Conservation (phyloP, 2,329 filamentous ascomycete genomes). For the Ophiostoma himal-ulmi region DNA sequence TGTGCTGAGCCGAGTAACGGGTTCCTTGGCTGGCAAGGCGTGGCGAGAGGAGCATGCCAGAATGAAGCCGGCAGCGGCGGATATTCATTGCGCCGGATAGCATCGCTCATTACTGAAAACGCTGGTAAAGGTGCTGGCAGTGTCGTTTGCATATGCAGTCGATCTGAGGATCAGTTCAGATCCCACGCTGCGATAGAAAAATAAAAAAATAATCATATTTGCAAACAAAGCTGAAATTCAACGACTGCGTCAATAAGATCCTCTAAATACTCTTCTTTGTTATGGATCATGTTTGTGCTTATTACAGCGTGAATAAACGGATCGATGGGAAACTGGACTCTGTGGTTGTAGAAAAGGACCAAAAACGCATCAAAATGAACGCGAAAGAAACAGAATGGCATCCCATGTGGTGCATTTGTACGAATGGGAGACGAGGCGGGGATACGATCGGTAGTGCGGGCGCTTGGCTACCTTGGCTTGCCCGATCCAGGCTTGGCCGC, state of each 20-base stretch:
- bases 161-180: neutral
- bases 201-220: neutral
- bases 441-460: neutral
- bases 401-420: neutral
- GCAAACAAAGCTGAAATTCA: neutral
- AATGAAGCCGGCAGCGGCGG: neutral
- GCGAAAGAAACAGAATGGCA: neutral
- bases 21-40: neutral
- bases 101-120: neutral
- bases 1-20: neutral
- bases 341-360: neutral
- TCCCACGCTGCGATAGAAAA: neutral
- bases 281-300: neutral
- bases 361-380: neutral
- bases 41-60: neutral
- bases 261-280: neutral
- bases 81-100: neutral
- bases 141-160: neutral
- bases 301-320: neutral
- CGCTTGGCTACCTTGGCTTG: neutral
- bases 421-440: conserved; percentile 4
- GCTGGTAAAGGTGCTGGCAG: neutral
- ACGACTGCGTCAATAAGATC: neutral
- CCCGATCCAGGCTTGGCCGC: conserved; percentile 6
- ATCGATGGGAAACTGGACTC: neutral